Percentiles rank a stretch among this genome's conserved stretches.
phyloP scores from a whole-genome alignment of 257 asterid genomes.

The Gynochthodes officinalis region DNA sequence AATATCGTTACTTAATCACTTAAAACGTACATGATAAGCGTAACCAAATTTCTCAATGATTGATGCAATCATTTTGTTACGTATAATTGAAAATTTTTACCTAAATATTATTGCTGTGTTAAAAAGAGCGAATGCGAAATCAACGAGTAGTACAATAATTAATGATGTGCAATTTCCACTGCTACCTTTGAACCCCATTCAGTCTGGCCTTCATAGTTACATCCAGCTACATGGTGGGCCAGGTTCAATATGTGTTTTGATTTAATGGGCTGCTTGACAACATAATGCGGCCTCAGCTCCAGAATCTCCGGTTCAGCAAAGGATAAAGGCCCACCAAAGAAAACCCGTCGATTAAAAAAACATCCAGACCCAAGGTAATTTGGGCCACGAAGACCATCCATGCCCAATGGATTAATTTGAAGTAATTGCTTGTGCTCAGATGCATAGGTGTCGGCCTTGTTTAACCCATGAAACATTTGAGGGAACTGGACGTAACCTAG shows the following conservation, averaged over 20 bases:
- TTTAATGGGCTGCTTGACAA: conserved; percentile 34
- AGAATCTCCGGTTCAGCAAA: conserved; percentile 35
- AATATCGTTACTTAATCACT: too few relatives aligned
- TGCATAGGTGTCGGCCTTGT: conserved; percentile 56
- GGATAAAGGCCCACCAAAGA: conserved; percentile 54
- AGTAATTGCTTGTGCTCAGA: conserved; percentile 45
- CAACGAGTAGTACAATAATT: too few relatives aligned
- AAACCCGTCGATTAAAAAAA: conserved; percentile 56
- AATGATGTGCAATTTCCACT: too few relatives aligned
- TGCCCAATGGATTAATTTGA: conserved; percentile 41
- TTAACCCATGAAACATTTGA: conserved; percentile 57
- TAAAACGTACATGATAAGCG: too few relatives aligned
- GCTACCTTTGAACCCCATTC: conserved; percentile 76
- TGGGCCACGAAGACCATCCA: conserved; percentile 70
- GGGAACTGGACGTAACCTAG: conserved; percentile 71
- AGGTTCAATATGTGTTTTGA: conserved; percentile 18
- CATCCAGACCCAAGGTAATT: conserved; percentile 67
- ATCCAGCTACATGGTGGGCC: conserved; percentile 57
- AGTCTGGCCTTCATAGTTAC: conserved; percentile 49
- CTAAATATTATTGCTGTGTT: too few relatives aligned
- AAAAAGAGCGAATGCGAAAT: too few relatives aligned
- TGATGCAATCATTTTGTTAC: too few relatives aligned
- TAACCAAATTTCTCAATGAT: too few relatives aligned
- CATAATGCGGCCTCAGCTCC: conserved; percentile 41
- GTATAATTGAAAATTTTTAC: too few relatives aligned